Conservation (phyloP, 1,284 basidiomycete genomes). For the Sphagnurus paluster region DNA sequence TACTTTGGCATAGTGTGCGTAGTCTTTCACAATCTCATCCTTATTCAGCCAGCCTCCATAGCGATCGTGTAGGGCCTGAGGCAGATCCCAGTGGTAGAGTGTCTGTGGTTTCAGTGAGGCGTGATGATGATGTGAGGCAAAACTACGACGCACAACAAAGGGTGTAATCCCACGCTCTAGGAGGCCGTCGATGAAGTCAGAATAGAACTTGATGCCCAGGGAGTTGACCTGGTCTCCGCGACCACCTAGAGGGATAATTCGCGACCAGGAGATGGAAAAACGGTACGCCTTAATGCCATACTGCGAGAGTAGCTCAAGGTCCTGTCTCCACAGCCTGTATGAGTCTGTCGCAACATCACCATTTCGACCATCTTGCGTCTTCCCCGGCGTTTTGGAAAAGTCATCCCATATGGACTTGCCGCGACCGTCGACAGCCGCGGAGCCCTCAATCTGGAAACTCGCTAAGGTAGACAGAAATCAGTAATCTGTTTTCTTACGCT, state of each 20-base stretch:
- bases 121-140: neutral
- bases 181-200: slow-evolving; percentile 66
- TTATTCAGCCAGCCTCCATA: slow-evolving; percentile 80
- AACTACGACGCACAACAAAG: slow-evolving; percentile 59
- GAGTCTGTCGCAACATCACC: slow-evolving; percentile 76
- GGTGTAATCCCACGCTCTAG: slow-evolving; percentile 66
- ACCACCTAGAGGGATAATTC: slow-evolving; percentile 75
- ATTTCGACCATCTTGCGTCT: slow-evolving; percentile 67
- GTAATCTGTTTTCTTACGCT: too few relatives aligned
- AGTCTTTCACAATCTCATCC: slow-evolving; percentile 64
- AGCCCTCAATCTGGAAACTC: slow-evolving; percentile 71
- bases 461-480: slow-evolving; percentile 44
- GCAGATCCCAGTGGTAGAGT: slow-evolving; percentile 80
- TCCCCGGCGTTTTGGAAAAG: slow-evolving; percentile 67
- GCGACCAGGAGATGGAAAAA: slow-evolving; percentile 77
- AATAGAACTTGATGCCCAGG: slow-evolving; percentile 70
- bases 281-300: slow-evolving; percentile 63
- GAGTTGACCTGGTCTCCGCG: slow-evolving; percentile 74
- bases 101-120: slow-evolving; percentile 41
- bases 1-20: slow-evolving; percentile 59
- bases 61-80: slow-evolving; percentile 67
- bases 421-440: slow-evolving; percentile 57
- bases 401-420: slow-evolving; percentile 78
- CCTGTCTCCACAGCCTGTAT: slow-evolving; percentile 69
- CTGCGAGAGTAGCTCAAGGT: slow-evolving; percentile 60